Evolutionary conservation across 164 flowering plant species (phyloP), one percentile per base, ranked within the genome.

Genomic region (Stephania japonica): DNA sequence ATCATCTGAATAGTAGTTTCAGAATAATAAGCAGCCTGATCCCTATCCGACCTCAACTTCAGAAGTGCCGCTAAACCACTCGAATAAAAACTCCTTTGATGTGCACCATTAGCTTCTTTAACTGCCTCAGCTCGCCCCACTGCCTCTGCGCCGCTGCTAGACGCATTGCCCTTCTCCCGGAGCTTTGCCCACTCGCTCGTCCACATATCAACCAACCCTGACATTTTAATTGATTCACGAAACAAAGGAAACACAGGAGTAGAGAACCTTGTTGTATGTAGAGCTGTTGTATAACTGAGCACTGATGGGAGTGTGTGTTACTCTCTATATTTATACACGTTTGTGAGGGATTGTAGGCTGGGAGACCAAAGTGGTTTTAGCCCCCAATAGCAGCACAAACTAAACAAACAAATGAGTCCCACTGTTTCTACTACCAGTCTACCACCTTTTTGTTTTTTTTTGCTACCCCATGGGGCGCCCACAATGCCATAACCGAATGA

Each of bases 121-220:
- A 56, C 21, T 21, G 16, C 62, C 62, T 56, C 19, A 19, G n/a
- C 21, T n/a, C 19, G 62, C 14, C 21, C 62, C 62, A 32, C 38
- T 0, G 62, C 16, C 62, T 56, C 62, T 7, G 62, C 23, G 16
- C n/a, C 62, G 62, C 62, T 56, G 16, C 53, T 47, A 4, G 53
- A n/a, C 7, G 77, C 32, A 38, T 65, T 67, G 79, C 80, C 78
- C 80, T 77, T 81, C 38, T 82, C 77, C 0, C 79, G 81, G 50
- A 78, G 72, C 78, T 82, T 86, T 49, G 81, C 80, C 16, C 74
- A 38, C 82, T 86, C 86, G 24, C 47, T 66, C 0, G 77, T 86
- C 86, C 87, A 86, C 6, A 76, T 82, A 77, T 85, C 87, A 27
- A 83, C 74, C 9, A 85, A 32, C 25, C 72, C 86, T 68, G 89